phyloP scores from a whole-genome alignment of 2,329 filamentous ascomycete genomes.

The Apiospora sp. region DNA sequence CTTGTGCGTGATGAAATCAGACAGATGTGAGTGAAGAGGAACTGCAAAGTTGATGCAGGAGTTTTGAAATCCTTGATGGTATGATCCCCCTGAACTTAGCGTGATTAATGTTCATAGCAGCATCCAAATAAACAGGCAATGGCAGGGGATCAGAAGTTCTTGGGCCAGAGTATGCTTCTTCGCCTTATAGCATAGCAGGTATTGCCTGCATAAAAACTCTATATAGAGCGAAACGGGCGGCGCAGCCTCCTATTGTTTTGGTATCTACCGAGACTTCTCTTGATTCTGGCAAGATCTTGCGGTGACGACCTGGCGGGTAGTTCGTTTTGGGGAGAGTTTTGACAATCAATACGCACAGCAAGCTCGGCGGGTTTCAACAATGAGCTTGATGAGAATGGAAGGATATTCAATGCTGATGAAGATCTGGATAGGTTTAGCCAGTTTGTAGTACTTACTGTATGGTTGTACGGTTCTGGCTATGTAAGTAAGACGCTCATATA shows the following conservation, averaged over 20 bases:
- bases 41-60: too few relatives aligned
- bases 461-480: neutral
- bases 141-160: neutral
- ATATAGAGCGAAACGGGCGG: neutral
- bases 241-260: constrained; percentile 1
- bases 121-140: neutral
- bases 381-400: neutral
- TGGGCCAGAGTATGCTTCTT: neutral
- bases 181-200: neutral
- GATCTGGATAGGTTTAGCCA: neutral
- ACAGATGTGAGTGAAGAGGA: neutral
- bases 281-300: neutral
- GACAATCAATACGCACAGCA: neutral
- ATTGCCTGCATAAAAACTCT: neutral
- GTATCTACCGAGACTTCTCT: neutral
- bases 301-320: too few relatives aligned
- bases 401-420: neutral
- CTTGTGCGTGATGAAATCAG: neutral
- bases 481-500: neutral
- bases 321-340: neutral
- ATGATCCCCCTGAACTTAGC: neutral
- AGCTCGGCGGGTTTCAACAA: neutral
- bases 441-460: neutral
- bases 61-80: neutral
- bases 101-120: neutral